phyloP scores from a whole-genome alignment of 2,329 filamentous ascomycete species.

The Zalaria obscura region DNA sequence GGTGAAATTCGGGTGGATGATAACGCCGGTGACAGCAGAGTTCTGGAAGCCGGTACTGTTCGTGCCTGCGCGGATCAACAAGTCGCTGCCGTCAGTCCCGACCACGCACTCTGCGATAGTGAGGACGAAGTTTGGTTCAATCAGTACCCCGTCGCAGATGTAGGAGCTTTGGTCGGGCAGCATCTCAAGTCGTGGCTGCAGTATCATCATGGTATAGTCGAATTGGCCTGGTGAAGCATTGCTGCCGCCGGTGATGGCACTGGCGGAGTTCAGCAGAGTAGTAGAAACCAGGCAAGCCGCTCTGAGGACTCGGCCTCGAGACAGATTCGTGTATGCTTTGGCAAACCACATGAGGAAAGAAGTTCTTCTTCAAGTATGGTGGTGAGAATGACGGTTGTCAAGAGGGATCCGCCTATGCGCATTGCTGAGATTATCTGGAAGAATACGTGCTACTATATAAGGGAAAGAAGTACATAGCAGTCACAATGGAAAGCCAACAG shows the following conservation, averaged over 20 bases:
- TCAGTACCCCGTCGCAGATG: conserved; percentile 6
- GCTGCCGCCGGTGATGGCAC: neutral
- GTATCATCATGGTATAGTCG: neutral
- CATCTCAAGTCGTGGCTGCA: neutral
- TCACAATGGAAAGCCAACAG: too few relatives aligned
- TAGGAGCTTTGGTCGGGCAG: conserved; percentile 1
- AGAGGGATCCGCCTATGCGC: too few relatives aligned
- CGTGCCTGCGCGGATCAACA: conserved; percentile 3
- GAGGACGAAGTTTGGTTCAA: conserved; percentile 3
- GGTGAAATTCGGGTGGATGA: conserved; percentile 2
- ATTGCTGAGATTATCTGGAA: too few relatives aligned
- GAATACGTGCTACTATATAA: too few relatives aligned
- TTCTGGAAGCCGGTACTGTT: conserved; percentile 1
- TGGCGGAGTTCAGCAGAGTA: neutral
- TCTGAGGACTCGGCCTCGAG: too few relatives aligned
- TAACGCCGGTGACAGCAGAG: conserved; percentile 1
- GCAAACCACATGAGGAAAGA: too few relatives aligned
- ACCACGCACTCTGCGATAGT: conserved; percentile 4
- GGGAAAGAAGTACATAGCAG: too few relatives aligned
- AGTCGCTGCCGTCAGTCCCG: neutral
- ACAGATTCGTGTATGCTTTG: too few relatives aligned
- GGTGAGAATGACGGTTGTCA: too few relatives aligned
- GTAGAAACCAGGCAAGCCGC: neutral
- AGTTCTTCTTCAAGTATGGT: too few relatives aligned
- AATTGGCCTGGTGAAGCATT: neutral